Base-by-base conservation (phyloP, 257 asterid genomes). In the Solanum rostratum region DNA sequence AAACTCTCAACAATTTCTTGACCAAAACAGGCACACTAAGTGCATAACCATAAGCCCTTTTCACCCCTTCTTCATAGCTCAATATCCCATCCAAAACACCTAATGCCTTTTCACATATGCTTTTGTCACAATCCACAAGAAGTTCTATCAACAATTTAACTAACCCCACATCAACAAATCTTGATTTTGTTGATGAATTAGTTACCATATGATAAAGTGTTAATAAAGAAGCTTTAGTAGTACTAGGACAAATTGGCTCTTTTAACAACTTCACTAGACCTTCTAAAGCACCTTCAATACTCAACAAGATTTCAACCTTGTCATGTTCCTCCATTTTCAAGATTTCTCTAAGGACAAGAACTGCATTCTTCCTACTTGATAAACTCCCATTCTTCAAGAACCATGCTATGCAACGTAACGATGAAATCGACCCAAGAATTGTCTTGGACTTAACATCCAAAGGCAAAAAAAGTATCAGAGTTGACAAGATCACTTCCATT, bases 1-100 rank as follows among this genome's bases (percentile, higher is more conserved):
- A 92, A 81, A 92, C 88, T 1, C 92, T 79, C 65, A 90, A 63
- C 24, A 92, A 14, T 83, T 92, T 92, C 93, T 91, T 92, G 82
- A 91, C 92, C 84, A 92, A 10, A 46, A 90, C 68, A 29, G 96
- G 93, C 13, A 87, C 45, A 1, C 89, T 85, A 5, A 92, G 84
- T 71, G 88, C 92, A 82, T 89, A 86, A 5, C 53, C 85, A 29
- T 63, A 71, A 5, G 78, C 93, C 83, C 81, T 90, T 71, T 82
- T 85, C n/a, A 88, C 88, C 82, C 89, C 96, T 74, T 88, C 89
- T 16, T 19, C 83, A 7, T 27, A 62, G 18, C 88, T 84, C 85
- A 92, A 91, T 5, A 92, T 87, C 62, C 88, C 92, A 19, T 91
- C 88, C 85, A 92, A 54, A 79, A 91, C 89, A 8, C 91, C 94